These are phyloP conservation scores for Brassica incana DNA, from an alignment of 345 rosid species.

Conservation along the genomic window DNA sequence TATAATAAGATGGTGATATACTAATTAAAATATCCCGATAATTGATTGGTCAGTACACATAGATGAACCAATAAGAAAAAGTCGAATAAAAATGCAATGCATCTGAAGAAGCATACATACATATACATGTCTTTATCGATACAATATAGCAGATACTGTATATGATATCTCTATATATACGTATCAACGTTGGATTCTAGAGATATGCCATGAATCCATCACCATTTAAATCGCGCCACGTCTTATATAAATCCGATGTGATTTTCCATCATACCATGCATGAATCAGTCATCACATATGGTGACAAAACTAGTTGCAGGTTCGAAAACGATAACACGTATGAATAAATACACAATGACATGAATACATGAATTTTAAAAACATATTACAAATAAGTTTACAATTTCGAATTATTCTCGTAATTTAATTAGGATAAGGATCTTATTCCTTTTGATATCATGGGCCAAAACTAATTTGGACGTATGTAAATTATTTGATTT, in stretches of 20 bases:
- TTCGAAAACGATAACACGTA: slow-evolving; percentile 28
- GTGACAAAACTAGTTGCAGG: slow-evolving; percentile 24
- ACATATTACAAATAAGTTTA: not conserved
- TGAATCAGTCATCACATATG: slow-evolving; percentile 19
- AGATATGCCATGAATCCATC: slow-evolving; percentile 4
- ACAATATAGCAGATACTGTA: not conserved
- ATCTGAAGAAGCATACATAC: not conserved
- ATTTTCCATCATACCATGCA: slow-evolving; percentile 1
- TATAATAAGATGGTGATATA: too few species aligned
- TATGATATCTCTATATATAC: not conserved
- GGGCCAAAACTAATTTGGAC: slow-evolving; percentile 21
- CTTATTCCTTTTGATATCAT: slow-evolving; percentile 22
- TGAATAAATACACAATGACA: slow-evolving; percentile 21
- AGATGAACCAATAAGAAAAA: not conserved
- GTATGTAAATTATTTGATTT: slow-evolving; percentile 17
- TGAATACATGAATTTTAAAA: not conserved
- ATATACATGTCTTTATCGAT: not conserved
- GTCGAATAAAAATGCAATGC: not conserved
- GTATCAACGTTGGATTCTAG: slow-evolving; percentile 12
- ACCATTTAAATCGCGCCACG: slow-evolving; percentile 3
- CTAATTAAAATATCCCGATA: not conserved
- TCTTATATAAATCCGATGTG: slow-evolving; percentile 1
- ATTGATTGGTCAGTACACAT: not conserved
- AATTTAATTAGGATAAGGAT: not conserved
- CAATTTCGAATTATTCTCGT: slow-evolving; percentile 15